phyloP scores from a whole-genome alignment of 176 grass and related monocot species.

The Eleusine coracana region DNA sequence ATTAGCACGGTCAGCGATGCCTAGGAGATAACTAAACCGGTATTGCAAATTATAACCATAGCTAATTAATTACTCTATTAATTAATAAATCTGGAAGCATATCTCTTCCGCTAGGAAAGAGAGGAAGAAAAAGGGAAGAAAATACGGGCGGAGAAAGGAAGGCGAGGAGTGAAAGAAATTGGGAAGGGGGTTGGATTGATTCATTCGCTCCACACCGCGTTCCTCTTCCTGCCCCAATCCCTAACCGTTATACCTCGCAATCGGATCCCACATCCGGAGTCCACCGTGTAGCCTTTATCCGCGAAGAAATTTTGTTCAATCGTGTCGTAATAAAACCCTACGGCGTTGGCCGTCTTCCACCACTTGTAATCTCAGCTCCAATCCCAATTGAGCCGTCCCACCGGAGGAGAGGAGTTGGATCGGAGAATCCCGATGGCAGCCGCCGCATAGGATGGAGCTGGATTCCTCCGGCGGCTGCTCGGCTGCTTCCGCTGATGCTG shows the following conservation, averaged over 20 bases:
- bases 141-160: constrained; percentile 30
- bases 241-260: not conserved
- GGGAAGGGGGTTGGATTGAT: constrained; percentile 37
- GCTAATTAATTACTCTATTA: constrained; percentile 13
- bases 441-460: constrained; percentile 60
- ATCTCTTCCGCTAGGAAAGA: constrained; percentile 27
- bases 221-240: not conserved
- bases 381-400: not conserved
- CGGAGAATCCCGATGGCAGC: constrained; percentile 40
- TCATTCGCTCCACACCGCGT: not conserved
- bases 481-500: constrained; percentile 41
- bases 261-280: constrained; percentile 42
- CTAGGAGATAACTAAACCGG: not conserved
- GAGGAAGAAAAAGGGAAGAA: constrained; percentile 1
- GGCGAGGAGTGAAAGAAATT: constrained; percentile 23
- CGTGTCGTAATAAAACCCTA: constrained; percentile 21
- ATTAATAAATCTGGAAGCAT: not conserved
- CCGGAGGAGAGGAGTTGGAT: constrained; percentile 38
- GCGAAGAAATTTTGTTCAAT: not conserved
- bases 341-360: not conserved
- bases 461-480: constrained; percentile 52
- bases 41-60: not conserved
- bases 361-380: not conserved
- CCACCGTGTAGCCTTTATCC: constrained; percentile 20
- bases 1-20: constrained; percentile 8